A percentile compares a stretch with the other conserved stretches of the same genome.
Conservation (phyloP, 2,329 filamentous ascomycete genomes). For the Colletotrichum plurivorum region DNA sequence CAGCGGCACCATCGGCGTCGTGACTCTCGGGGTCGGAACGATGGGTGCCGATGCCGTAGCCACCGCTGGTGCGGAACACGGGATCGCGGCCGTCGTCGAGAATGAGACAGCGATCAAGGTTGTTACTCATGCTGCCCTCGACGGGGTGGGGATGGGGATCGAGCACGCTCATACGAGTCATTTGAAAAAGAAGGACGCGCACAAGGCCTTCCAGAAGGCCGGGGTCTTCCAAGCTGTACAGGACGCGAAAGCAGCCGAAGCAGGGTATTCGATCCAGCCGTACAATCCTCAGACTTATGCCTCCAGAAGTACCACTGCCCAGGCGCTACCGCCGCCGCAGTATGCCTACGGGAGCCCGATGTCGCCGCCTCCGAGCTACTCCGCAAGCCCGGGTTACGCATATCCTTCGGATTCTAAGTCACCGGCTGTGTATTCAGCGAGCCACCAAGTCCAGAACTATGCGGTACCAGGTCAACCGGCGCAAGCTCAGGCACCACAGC, state of each 20-base stretch:
- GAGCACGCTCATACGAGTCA: slow-evolving; percentile 54
- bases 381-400: neutral
- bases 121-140: slow-evolving; percentile 53
- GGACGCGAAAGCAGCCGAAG: slow-evolving; percentile 47
- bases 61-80: slow-evolving; percentile 53
- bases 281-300: slow-evolving; percentile 39
- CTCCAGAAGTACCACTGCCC: slow-evolving; percentile 2
- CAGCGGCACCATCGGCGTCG: slow-evolving; percentile 52
- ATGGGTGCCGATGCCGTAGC: slow-evolving; percentile 53
- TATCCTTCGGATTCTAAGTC: slow-evolving; percentile 11
- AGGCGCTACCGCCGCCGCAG: slow-evolving; percentile 2
- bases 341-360: slow-evolving; percentile 15
- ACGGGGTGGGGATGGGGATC: slow-evolving; percentile 51
- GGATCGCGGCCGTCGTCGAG: slow-evolving; percentile 45
- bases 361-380: slow-evolving; percentile 31
- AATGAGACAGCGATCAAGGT: slow-evolving; percentile 54
- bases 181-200: slow-evolving; percentile 52
- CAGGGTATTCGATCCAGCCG: slow-evolving; percentile 40
- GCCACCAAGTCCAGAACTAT: neutral
- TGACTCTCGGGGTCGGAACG: slow-evolving; percentile 53
- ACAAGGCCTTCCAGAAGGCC: slow-evolving; percentile 50
- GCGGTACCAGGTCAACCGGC: neutral
- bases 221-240: slow-evolving; percentile 50
- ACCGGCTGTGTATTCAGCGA: neutral
- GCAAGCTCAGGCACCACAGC: neutral